Base-by-base conservation (phyloP, 768 basidiomycete genomes). In the Ramaria rubella region DNA sequence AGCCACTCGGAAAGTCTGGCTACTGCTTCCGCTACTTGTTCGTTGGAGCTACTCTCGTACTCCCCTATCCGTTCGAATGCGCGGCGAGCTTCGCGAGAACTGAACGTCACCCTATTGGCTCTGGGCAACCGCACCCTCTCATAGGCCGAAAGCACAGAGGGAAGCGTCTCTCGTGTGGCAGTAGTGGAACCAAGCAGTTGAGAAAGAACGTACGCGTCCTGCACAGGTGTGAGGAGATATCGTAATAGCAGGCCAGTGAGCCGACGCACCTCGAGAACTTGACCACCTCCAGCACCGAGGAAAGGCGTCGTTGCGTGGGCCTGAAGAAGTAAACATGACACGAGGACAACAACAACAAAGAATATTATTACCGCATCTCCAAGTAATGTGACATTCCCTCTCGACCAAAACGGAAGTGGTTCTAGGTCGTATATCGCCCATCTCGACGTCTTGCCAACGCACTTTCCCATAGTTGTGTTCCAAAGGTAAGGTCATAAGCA, bases 341-440 rank as follows among this genome's bases (percentile, higher is more conserved):
- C 14, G 21, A 19, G 23, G n/a, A 27, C 17, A 17, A n/a, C 27
- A 19, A 17, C 4, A 23, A 23, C 7, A 15, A n/a, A 15, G 27
- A 5, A 24, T 19, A n/a, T 4, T 58, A 69, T 11, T 50, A 69
- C 69, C 11, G 77, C 73, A 59, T 78, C 75, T 0, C 76, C 75
- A 6, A 78, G 43, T 12, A 78, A 58, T 63, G 70, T 73, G 70
- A 85, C 82, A 12, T 76, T 68, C 15, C 79, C 81, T n/a, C 72
- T 73, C 1, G 77, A 74, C 52, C 75, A 80, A 7, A 80, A 72
- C 0, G 70, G 70, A 19, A 88, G 66, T 6, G 82, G 78, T 53
- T 72, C 73, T 2, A 81, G 70, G 3, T 73, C 77, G 63, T 86
- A 81, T 26, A 89, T 76, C 0, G 82, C 83, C 87, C 87, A 88